Conservation (phyloP, 176 grass and related monocot species). For the Areca catechu region DNA sequence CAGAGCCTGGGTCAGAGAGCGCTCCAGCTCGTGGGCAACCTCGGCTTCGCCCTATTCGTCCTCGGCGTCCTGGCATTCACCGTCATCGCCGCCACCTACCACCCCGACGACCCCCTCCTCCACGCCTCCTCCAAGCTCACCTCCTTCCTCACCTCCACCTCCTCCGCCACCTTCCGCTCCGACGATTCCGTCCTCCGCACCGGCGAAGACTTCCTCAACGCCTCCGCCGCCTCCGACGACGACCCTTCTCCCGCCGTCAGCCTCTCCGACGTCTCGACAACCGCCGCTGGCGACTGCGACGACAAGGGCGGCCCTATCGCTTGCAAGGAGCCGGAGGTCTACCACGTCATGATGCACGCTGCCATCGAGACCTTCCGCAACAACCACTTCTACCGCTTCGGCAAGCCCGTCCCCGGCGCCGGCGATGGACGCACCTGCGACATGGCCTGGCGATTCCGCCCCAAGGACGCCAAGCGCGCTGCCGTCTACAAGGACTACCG, state of each 20-base stretch:
- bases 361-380: slow-evolving; percentile 7
- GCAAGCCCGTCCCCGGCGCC: slow-evolving; percentile 3
- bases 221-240: background rate
- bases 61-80: slow-evolving; percentile 5
- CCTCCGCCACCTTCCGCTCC: slow-evolving; percentile 11
- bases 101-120: slow-evolving; percentile 16
- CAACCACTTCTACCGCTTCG: slow-evolving; percentile 15
- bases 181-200: slow-evolving; percentile 8
- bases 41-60: slow-evolving; percentile 7
- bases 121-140: slow-evolving; percentile 3
- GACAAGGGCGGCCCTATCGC: background rate
- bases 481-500: slow-evolving; percentile 51
- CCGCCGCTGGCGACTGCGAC: background rate
- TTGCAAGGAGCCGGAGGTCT: slow-evolving; percentile 10
- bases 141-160: slow-evolving; percentile 17
- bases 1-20: no score
- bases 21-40: background rate
- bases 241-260: background rate
- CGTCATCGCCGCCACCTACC: slow-evolving; percentile 8
- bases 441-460: slow-evolving; percentile 15
- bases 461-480: background rate
- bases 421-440: background rate
- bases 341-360: slow-evolving; percentile 7
- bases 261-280: slow-evolving; percentile 1
- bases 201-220: slow-evolving; percentile 10